A percentile compares a stretch with the other conserved stretches of the same genome.
Conservation (phyloP, 108 stramenopile species). For the Licmophora abbreviata region DNA sequence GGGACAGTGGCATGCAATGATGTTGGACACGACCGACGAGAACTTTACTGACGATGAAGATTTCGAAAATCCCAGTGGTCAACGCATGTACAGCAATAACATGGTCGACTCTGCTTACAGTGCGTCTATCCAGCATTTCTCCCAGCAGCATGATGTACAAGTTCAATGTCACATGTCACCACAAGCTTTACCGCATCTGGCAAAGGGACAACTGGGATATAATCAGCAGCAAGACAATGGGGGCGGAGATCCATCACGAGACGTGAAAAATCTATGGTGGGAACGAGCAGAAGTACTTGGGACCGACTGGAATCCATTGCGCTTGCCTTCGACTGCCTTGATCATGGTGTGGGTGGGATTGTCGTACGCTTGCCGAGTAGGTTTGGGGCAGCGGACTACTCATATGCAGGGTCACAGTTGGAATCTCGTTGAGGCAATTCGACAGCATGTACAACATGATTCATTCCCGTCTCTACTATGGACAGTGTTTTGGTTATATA, state of each 20-base stretch:
- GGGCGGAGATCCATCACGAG: background rate
- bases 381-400: background rate
- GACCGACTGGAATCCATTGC: background rate
- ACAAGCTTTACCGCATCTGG: background rate
- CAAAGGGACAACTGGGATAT: background rate
- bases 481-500: background rate
- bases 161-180: slow-evolving; percentile 1
- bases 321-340: background rate
- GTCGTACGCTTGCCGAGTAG: background rate
- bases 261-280: slow-evolving; percentile 3
- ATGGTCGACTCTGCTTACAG: background rate
- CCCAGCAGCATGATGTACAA: background rate
- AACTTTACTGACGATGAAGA: slow-evolving; percentile 1
- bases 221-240: slow-evolving; percentile 1
- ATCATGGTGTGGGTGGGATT: background rate
- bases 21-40: background rate
- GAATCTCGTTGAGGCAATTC: background rate
- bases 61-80: background rate
- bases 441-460: background rate
- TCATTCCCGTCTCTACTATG: background rate
- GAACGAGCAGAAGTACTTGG: slow-evolving; percentile 1
- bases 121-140: background rate
- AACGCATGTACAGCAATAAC: background rate
- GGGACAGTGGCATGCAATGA: background rate
- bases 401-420: background rate